These are phyloP conservation scores for Exophiala sideris DNA, from an alignment of 2,329 filamentous ascomycete species.

Conservation along the genomic window DNA sequence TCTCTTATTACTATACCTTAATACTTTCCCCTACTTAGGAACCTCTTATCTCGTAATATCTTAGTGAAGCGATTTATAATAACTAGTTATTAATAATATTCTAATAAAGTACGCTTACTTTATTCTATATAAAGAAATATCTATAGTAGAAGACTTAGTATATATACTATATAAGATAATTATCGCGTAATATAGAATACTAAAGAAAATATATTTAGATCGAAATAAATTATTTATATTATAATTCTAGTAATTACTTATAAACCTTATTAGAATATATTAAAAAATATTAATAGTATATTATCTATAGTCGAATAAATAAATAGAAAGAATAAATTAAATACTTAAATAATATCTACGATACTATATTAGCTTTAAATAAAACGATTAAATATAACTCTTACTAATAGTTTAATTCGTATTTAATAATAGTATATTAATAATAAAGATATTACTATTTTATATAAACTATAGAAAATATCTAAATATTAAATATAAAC, in stretches of 20 bases:
- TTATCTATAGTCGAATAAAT: conserved; percentile 13
- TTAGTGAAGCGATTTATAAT: too few species aligned
- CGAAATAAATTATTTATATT: neutral
- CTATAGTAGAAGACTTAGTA: neutral
- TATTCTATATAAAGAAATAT: neutral
- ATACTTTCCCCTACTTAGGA: too few species aligned
- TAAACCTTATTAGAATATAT: neutral
- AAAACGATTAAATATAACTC: conserved; percentile 14
- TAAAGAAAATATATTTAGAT: neutral
- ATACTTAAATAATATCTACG: conserved; percentile 19
- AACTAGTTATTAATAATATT: neutral
- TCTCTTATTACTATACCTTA: too few species aligned
- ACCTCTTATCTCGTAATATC: too few species aligned
- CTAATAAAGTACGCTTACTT: neutral
- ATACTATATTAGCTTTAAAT: conserved; percentile 19
- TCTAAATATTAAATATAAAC: conserved; percentile 6
- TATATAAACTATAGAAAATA: conserved; percentile 14
- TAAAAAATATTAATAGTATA: conserved; percentile 11
- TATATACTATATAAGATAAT: conserved; percentile 1
- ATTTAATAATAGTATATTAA: conserved; percentile 4
- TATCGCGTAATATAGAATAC: neutral
- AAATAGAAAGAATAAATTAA: conserved; percentile 22
- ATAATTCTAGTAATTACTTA: neutral
- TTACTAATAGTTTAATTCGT: conserved; percentile 4
- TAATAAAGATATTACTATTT: conserved; percentile 9